Conservation (phyloP, 352 stramenopile species). For the Saprolegnia parasitica region DNA sequence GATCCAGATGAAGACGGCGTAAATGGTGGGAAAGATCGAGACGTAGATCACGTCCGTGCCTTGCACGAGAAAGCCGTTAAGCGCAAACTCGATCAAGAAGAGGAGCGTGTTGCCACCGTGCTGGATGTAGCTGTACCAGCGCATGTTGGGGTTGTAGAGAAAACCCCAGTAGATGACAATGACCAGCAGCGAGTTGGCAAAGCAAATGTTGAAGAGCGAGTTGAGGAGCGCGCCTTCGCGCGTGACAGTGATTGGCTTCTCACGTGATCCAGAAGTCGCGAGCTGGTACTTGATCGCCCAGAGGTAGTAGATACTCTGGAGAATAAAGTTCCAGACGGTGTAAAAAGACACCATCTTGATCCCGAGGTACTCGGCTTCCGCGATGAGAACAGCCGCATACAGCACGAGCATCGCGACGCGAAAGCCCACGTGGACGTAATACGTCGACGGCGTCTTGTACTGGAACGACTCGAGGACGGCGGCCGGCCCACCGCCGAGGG, state of each 20-base stretch:
- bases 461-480: background rate
- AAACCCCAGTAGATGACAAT: conserved; percentile 18
- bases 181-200: conserved; percentile 16
- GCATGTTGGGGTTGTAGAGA: conserved; percentile 14
- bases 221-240: conserved; percentile 5
- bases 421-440: background rate
- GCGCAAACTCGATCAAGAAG: conserved; percentile 19
- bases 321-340: conserved; percentile 27
- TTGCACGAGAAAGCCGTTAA: conserved; percentile 15
- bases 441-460: background rate
- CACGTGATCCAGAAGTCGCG: background rate
- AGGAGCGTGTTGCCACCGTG: conserved; percentile 14
- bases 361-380: background rate
- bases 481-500: background rate
- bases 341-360: conserved; percentile 25
- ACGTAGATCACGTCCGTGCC: conserved; percentile 15
- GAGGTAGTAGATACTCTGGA: conserved; percentile 22
- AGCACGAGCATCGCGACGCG: conserved; percentile 12
- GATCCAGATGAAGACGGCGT: conserved; percentile 21
- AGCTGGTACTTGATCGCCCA: conserved; percentile 4
- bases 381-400: conserved; percentile 11
- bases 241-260: background rate
- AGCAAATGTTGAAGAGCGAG: conserved; percentile 19
- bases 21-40: conserved; percentile 11
- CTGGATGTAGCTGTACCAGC: conserved; percentile 11